These are phyloP conservation scores for Cerrena zonata DNA, from an alignment of 1,284 basidiomycete genomes.

Conservation along the genomic window DNA sequence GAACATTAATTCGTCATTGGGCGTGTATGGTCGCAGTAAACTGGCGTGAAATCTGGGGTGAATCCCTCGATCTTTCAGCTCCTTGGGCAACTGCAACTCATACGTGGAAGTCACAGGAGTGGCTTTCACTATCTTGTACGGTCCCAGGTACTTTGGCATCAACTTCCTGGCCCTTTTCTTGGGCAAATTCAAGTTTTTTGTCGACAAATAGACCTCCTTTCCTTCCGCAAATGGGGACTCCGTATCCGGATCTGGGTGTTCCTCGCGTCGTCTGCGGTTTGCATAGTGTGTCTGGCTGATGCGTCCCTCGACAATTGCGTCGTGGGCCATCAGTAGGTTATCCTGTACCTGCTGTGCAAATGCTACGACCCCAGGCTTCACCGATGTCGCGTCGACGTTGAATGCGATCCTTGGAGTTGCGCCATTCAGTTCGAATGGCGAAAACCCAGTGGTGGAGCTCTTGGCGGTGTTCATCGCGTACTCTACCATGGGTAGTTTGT, in stretches of 20 bases:
- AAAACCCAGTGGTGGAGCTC: constrained; percentile 18
- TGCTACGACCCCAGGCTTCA: constrained; percentile 16
- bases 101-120: constrained; percentile 18
- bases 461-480: no score
- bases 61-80: constrained; percentile 18
- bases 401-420: constrained; percentile 23
- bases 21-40: constrained; percentile 14
- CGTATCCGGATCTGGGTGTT: constrained; percentile 3
- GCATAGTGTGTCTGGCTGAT: constrained; percentile 21
- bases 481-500: constrained; percentile 21
- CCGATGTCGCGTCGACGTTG: constrained; percentile 11
- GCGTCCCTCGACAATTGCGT: constrained; percentile 21
- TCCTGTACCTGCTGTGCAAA: no score
- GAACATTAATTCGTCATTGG: constrained; percentile 18
- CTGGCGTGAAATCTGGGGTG: constrained; percentile 23
- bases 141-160: constrained; percentile 31
- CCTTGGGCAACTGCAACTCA: constrained; percentile 22
- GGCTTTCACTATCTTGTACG: constrained; percentile 20
- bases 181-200: no score
- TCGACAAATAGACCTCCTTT: constrained; percentile 28
- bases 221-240: constrained; percentile 14
- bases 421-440: constrained; percentile 24
- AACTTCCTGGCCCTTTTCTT: no score
- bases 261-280: constrained; percentile 19
- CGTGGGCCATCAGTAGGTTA: no score